Evolutionary conservation across 352 stramenopile species (phyloP).

Genomic region (Pilasporangium apinafurcum): DNA sequence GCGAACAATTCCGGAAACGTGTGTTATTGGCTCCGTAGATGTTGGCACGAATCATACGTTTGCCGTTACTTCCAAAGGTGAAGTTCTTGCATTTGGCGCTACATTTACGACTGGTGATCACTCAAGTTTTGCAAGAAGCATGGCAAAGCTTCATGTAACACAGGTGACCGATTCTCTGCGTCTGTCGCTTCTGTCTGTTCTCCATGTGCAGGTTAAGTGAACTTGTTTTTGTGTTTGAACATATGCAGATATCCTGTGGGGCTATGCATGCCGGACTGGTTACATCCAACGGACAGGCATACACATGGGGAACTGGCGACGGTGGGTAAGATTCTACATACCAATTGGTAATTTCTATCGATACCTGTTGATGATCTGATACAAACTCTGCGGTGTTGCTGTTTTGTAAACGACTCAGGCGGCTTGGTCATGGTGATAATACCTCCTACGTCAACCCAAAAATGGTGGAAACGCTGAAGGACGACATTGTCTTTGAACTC

Average conservation of each 20-base stretch:
- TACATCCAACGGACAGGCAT: conserved; percentile 63
- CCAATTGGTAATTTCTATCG: not conserved
- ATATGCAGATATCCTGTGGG: conserved; percentile 65
- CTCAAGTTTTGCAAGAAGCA: conserved; percentile 43
- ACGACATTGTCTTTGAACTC: conserved; percentile 75
- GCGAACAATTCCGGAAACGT: conserved; percentile 50
- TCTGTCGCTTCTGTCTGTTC: too few relatives aligned
- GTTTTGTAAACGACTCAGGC: conserved; percentile 34
- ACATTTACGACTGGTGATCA: conserved; percentile 57
- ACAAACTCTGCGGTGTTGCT: not conserved
- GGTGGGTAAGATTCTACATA: conserved; percentile 48
- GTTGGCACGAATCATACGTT: conserved; percentile 76
- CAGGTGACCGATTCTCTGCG: conserved; percentile 52
- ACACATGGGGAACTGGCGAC: conserved; percentile 80
- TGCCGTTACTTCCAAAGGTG: conserved; percentile 33
- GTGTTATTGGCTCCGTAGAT: conserved; percentile 41
- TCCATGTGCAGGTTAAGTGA: too few relatives aligned
- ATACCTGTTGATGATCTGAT: not conserved
- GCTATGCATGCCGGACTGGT: conserved; percentile 73
- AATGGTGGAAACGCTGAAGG: conserved; percentile 59
- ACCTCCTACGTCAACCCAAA: conserved; percentile 70
- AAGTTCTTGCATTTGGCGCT: conserved; percentile 62
- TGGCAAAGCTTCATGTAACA: conserved; percentile 47
- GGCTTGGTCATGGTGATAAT: conserved; percentile 68
- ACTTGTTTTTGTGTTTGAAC: not conserved